Percentiles rank a stretch among this genome's conserved stretches.
These are phyloP conservation scores for Fusarium duplospermum DNA, from an alignment of 2,329 filamentous ascomycete genomes.

Conservation along the genomic window DNA sequence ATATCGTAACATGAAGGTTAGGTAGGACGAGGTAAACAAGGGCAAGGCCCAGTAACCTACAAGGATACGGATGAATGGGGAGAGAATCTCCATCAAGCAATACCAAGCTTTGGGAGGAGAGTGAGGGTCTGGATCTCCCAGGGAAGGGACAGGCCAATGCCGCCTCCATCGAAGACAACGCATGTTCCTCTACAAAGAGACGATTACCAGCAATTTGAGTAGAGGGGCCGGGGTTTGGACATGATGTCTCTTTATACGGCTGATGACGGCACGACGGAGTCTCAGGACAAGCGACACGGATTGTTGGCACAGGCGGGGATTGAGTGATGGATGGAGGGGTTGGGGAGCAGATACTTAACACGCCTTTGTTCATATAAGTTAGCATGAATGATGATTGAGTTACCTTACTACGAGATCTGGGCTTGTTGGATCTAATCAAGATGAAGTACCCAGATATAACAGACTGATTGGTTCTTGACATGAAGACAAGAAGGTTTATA, in stretches of 20 bases:
- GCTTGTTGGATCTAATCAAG: slow-evolving; percentile 3
- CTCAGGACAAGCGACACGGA: not conserved
- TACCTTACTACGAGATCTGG: slow-evolving; percentile 10
- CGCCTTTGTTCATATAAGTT: not conserved
- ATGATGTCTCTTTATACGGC: slow-evolving; percentile 18
- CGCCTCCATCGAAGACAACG: slow-evolving; percentile 6
- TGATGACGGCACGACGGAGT: slow-evolving; percentile 8
- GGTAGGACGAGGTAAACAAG: not conserved
- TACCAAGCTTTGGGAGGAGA: not conserved
- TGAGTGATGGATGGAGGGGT: not conserved
- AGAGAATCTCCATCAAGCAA: not conserved
- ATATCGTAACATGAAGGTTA: not conserved
- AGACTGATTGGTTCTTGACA: not conserved
- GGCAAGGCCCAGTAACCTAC: not conserved
- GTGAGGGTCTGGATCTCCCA: not conserved
- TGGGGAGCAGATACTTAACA: not conserved
- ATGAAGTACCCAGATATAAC: not conserved
- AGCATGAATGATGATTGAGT: not conserved
- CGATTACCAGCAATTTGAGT: slow-evolving; percentile 23
- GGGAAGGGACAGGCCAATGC: not conserved
- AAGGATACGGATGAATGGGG: not conserved
- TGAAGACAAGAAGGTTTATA: not conserved
- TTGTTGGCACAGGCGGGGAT: slow-evolving; percentile 7
- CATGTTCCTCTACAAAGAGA: slow-evolving; percentile 14
- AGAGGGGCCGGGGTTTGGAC: slow-evolving; percentile 22